Conservation (phyloP, 306 rosid genomes). For the cucumber (Cucumis sativus) region Cucumber_9930_V3 NC_026661.2:20882001-20882500, state of each 20-base stretch:
- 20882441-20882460: neutral
- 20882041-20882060: too few relatives aligned
- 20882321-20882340: neutral
- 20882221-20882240: neutral
- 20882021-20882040: neutral
- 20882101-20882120: neutral
- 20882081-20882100: neutral
- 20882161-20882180: too few relatives aligned
- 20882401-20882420: neutral
- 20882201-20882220: too few relatives aligned
- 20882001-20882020: constrained; percentile 75
- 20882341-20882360: neutral
- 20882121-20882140: neutral
- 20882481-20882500: neutral
- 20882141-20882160: too few relatives aligned
- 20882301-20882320: neutral
- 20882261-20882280: neutral
- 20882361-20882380: neutral
- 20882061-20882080: too few relatives aligned
- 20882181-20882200: too few relatives aligned
- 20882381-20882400: neutral
- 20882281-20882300: neutral
- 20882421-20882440: neutral
- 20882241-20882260: neutral
- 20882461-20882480: neutral